Percentiles rank a stretch among this genome's conserved stretches.
Evolutionary conservation across 2,329 filamentous ascomycete species (phyloP).

Genomic region (Mollisia scopiformis): DNA sequence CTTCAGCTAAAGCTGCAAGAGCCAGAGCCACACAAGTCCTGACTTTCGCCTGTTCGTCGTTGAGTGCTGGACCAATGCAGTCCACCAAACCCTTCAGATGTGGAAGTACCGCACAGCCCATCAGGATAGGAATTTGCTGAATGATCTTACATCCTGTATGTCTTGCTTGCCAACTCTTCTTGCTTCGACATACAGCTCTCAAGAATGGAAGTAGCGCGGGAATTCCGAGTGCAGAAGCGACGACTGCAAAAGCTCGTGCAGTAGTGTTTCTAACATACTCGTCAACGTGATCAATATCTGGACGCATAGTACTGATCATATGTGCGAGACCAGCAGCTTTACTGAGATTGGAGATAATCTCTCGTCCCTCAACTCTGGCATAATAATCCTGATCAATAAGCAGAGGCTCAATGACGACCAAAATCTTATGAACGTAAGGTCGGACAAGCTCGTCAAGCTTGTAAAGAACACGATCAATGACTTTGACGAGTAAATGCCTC

Average conservation of each 20-base stretch:
- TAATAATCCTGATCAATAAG: slow-evolving; percentile 99
- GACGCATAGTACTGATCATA: slow-evolving; percentile 99
- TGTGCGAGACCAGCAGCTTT: slow-evolving; percentile 96
- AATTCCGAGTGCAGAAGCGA: slow-evolving; percentile 94
- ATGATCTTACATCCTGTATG: slow-evolving; percentile 99
- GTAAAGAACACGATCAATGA: slow-evolving; percentile 97
- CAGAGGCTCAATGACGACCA: slow-evolving; percentile 98
- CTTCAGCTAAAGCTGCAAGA: slow-evolving; percentile 92
- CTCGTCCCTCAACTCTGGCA: slow-evolving; percentile 93
- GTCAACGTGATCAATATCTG: slow-evolving; percentile 97
- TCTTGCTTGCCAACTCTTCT: slow-evolving; percentile 98
- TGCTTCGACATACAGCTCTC: slow-evolving; percentile 92
- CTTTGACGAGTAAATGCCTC: slow-evolving; percentile 96
- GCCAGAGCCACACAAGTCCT: slow-evolving; percentile 94
- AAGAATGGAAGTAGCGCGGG: slow-evolving; percentile 94
- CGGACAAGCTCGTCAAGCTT: slow-evolving; percentile 96
- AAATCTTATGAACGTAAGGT: slow-evolving; percentile 96
- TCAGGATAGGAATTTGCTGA: slow-evolving; percentile 96
- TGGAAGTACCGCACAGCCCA: slow-evolving; percentile 95
- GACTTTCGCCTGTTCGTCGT: slow-evolving; percentile 97
- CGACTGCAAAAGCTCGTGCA: slow-evolving; percentile 93
- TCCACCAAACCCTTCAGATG: slow-evolving; percentile 96
- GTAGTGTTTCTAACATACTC: slow-evolving; percentile 99
- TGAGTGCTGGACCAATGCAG: slow-evolving; percentile 93
- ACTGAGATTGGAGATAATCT: slow-evolving; percentile 97